Evolutionary conservation across 164 flowering plant species (phyloP).

Genomic region (Vitis labrusca): DNA sequence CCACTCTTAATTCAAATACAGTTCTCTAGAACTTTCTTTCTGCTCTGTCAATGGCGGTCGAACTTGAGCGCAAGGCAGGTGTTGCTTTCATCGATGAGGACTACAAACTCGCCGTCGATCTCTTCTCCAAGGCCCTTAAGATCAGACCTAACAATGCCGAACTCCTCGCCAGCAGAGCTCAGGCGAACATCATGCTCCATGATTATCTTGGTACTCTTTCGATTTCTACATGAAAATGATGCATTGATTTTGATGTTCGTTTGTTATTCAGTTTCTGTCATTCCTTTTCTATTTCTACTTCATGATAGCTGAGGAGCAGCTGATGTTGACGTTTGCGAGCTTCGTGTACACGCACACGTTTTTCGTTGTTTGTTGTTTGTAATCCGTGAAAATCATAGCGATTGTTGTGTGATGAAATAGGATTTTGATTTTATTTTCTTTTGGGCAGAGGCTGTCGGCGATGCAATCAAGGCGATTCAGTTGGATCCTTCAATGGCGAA

Average conservation of each 20-base stretch:
- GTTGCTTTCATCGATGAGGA: conserved; percentile 80
- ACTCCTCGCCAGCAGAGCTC: conserved; percentile 70
- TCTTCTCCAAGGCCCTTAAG: conserved; percentile 61
- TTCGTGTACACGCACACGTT: too few species aligned
- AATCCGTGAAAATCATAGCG: too few species aligned
- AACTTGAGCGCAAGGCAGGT: conserved; percentile 54
- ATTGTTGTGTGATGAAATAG: too few species aligned
- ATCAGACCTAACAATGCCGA: conserved; percentile 46
- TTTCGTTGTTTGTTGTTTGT: too few species aligned
- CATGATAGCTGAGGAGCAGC: too few species aligned
- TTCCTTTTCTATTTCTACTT: too few species aligned
- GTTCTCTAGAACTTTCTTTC: too few species aligned
- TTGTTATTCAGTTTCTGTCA: background rate
- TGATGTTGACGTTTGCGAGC: background rate
- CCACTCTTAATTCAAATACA: background rate
- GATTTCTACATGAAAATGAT: background rate
- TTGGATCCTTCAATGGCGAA: conserved; percentile 65
- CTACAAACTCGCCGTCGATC: conserved; percentile 66
- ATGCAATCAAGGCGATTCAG: conserved; percentile 72
- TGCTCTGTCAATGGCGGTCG: conserved; percentile 32
- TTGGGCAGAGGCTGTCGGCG: conserved; percentile 77
- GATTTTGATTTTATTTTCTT: background rate
- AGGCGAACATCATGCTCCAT: conserved; percentile 64
- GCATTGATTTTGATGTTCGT: background rate
- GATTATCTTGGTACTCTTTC: conserved; percentile 47